Evolutionary conservation across 768 basidiomycete genomes (phyloP).

Genomic region (Boletus sp.): DNA sequence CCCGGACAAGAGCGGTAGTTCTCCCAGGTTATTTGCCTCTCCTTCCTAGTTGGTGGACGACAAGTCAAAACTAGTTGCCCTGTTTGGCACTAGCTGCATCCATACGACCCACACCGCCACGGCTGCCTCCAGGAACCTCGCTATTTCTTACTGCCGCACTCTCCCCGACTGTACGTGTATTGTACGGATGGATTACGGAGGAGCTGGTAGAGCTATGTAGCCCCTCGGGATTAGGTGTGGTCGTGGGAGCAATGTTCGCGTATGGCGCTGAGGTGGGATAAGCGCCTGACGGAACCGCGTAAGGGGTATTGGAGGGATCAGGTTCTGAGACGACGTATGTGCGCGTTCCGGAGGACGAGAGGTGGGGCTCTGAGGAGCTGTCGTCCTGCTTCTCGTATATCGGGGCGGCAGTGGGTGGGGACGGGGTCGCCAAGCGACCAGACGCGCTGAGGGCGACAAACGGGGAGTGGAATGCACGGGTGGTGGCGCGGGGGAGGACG

Average conservation of each 20-base stretch:
- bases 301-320: constrained; percentile 56
- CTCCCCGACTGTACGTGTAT: constrained; percentile 41
- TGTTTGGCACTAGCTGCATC: constrained; percentile 37
- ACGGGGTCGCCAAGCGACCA: constrained; percentile 31
- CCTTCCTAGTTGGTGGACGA: constrained; percentile 47
- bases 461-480: constrained; percentile 64
- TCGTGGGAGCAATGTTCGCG: constrained; percentile 40
- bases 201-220: constrained; percentile 44
- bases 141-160: constrained; percentile 44
- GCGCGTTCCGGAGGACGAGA: constrained; percentile 44
- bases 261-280: constrained; percentile 52
- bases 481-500: constrained; percentile 1
- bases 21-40: constrained; percentile 36
- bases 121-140: constrained; percentile 40
- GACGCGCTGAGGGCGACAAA: constrained; percentile 49
- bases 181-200: constrained; percentile 39
- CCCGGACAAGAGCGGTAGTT: neutral
- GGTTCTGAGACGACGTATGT: constrained; percentile 76
- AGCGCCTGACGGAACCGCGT: constrained; percentile 71
- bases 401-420: constrained; percentile 28
- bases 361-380: constrained; percentile 45
- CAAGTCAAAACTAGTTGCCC: constrained; percentile 44
- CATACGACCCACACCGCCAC: constrained; percentile 42
- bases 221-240: constrained; percentile 35
- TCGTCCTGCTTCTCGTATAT: constrained; percentile 65